Evolutionary conservation across 192 early-diverging fungal species (phyloP).

Genomic region (Oehlia diaphana): DNA sequence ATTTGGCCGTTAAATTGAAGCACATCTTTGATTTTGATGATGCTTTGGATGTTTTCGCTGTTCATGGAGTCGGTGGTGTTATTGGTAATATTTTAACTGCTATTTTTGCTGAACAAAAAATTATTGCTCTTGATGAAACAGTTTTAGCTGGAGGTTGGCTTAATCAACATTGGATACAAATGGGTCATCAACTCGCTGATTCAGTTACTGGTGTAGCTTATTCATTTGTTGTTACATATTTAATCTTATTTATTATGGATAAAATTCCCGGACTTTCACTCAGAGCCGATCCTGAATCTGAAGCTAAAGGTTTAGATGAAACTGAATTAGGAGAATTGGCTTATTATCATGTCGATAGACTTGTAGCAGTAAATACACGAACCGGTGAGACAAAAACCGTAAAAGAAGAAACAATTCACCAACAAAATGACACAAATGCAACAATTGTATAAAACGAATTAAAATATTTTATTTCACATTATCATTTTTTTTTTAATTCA

Average conservation of each 20-base stretch:
- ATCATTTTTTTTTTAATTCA: no score
- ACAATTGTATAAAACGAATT: neutral
- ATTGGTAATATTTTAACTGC: slow-evolving; percentile 87
- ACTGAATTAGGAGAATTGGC: slow-evolving; percentile 80
- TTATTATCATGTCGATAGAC: slow-evolving; percentile 52
- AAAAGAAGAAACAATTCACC: slow-evolving; percentile 1
- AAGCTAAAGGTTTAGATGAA: slow-evolving; percentile 72
- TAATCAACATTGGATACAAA: slow-evolving; percentile 68
- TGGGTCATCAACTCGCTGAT: slow-evolving; percentile 81
- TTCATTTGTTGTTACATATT: slow-evolving; percentile 73
- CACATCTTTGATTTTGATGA: slow-evolving; percentile 85
- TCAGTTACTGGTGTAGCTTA: slow-evolving; percentile 67
- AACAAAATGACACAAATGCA: slow-evolving; percentile 6
- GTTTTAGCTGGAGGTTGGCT: slow-evolving; percentile 45
- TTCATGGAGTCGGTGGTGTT: slow-evolving; percentile 84
- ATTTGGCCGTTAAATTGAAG: slow-evolving; percentile 82
- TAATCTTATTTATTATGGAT: slow-evolving; percentile 77
- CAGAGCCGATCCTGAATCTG: slow-evolving; percentile 71
- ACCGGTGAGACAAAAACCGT: slow-evolving; percentile 12
- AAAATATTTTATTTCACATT: no score
- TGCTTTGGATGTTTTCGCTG: slow-evolving; percentile 88
- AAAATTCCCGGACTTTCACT: slow-evolving; percentile 77
- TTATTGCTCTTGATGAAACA: slow-evolving; percentile 69
- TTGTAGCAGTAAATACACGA: slow-evolving; percentile 39
- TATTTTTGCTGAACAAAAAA: slow-evolving; percentile 75